Evolutionary conservation across 306 rosid genomes (phyloP).

Genomic region (Mucuna pruriens): DNA sequence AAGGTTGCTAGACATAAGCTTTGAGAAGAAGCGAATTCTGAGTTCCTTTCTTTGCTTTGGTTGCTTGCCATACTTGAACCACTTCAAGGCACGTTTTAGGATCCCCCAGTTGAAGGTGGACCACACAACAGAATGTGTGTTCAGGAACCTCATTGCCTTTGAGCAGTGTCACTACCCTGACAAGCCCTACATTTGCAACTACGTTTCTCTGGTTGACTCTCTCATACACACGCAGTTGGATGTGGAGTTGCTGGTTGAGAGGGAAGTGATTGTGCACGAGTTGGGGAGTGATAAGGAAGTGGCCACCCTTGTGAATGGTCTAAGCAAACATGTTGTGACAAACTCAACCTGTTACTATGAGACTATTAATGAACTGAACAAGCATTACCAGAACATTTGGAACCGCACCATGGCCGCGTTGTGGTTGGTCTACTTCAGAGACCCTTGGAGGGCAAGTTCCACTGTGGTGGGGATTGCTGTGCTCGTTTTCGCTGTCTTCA

Average conservation of each 20-base stretch:
- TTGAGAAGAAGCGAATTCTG: slow-evolving; percentile 28
- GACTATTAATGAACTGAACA: slow-evolving; percentile 25
- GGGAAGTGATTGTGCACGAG: slow-evolving; percentile 45
- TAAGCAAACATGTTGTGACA: slow-evolving; percentile 46
- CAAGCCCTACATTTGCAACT: slow-evolving; percentile 50
- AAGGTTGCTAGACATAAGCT: slow-evolving; percentile 35
- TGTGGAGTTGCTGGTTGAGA: slow-evolving; percentile 56
- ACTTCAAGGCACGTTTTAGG: slow-evolving; percentile 38
- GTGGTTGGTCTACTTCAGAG: slow-evolving; percentile 58
- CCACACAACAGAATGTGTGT: slow-evolving; percentile 50
- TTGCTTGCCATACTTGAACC: slow-evolving; percentile 19
- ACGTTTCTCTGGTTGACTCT: slow-evolving; percentile 48
- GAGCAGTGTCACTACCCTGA: slow-evolving; percentile 61
- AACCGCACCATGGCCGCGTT: slow-evolving; percentile 53
- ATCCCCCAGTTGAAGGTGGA: slow-evolving; percentile 43
- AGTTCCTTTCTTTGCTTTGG: slow-evolving; percentile 46
- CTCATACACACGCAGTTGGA: slow-evolving; percentile 55
- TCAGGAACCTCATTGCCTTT: slow-evolving; percentile 60
- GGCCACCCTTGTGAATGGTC: slow-evolving; percentile 48
- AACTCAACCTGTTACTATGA: slow-evolving; percentile 37
- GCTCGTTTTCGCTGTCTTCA: slow-evolving; percentile 38
- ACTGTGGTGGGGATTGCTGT: slow-evolving; percentile 58
- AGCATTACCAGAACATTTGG: slow-evolving; percentile 49
- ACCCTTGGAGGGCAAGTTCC: slow-evolving; percentile 69
- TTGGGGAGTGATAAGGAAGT: slow-evolving; percentile 59